A percentile compares a stretch with the other conserved stretches of the same genome.
Conservation (phyloP, 805 yeast species). For the Jamesozyma jinghongensis region DNA sequence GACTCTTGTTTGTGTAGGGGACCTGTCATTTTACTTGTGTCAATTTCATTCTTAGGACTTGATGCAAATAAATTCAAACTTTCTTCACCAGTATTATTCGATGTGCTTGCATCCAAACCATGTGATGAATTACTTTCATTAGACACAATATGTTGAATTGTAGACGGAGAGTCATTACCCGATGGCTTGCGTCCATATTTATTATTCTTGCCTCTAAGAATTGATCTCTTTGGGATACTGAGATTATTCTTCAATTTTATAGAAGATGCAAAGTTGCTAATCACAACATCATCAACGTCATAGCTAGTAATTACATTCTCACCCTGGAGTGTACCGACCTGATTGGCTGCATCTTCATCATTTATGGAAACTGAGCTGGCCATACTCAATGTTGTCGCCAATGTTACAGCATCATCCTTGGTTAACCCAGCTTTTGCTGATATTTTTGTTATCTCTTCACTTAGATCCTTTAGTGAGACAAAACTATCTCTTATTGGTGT, state of each 20-base stretch:
- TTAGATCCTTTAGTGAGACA: slow-evolving; percentile 60
- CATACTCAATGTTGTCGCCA: slow-evolving; percentile 70
- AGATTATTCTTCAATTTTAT: slow-evolving; percentile 18
- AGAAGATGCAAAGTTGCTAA: slow-evolving; percentile 22
- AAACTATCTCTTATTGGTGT: slow-evolving; percentile 1
- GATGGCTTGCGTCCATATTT: slow-evolving; percentile 34
- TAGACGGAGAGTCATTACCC: slow-evolving; percentile 4
- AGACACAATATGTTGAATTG: slow-evolving; percentile 9
- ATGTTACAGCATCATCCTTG: slow-evolving; percentile 68
- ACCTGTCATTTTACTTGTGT: too few relatives aligned
- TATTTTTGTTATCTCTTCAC: slow-evolving; percentile 61
- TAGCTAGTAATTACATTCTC: too few relatives aligned
- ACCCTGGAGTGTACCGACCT: too few relatives aligned
- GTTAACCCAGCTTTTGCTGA: slow-evolving; percentile 68
- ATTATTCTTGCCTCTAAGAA: slow-evolving; percentile 38
- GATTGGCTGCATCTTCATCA: neutral
- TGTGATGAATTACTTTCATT: neutral
- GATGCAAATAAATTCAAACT: too few relatives aligned
- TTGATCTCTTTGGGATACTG: slow-evolving; percentile 23
- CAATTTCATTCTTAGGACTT: too few relatives aligned
- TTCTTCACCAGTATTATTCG: too few relatives aligned
- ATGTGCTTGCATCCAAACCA: too few relatives aligned
- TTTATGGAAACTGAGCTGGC: slow-evolving; percentile 32
- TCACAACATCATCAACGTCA: neutral
- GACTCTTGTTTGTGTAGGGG: neutral